Evolutionary conservation across 2,329 filamentous ascomycete genomes (phyloP), one percentile per base, ranked within the genome.

Genomic region (Cladophialophora psammophila): DNA sequence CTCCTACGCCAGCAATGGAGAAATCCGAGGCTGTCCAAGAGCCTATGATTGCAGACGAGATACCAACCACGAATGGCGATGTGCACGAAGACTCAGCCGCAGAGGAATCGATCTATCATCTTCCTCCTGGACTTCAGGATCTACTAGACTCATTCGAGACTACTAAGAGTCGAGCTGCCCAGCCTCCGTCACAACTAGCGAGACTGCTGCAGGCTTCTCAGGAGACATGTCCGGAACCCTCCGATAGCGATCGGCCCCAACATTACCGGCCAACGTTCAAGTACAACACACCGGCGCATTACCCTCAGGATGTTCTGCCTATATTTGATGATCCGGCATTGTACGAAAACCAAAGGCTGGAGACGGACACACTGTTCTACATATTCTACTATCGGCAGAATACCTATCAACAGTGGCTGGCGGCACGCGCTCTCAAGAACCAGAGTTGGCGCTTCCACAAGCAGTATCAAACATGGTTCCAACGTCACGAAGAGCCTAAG

Each of bases 401-500:
- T 32, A 94, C 93, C 0, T 94, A 96, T 74, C 94, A 98, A 78
- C 95, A 99, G 78, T 97, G 94, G 76, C 85, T 98, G 66, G 93
- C 95, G 1, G 95, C 95, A 13, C 97, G 96, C 80, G 93, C 95
- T n/a, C 83, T 99, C 60, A 99, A 99, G 82, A 92, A 94, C 72
- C 95, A 99, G 80, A 97, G 94, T 80, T 99, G 95, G 95, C 88
- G 95, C 64, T 99, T 99, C 79, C 95, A 99, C 82, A 99, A 99
- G 84, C 95, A 98, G 79, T 99, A 99, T 77, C 95, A 97, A 80
- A 99, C 95, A 1, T 99, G 95, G 95, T 99, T 99, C 76, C 95
- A 99, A 80, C 87, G 95, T 60, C 95, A 99, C 73, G 95, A 99
- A 77, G 95, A 99, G 82, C 95, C 95, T 18, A 99, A 99, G 84